Base-by-base conservation (phyloP, 2,329 filamentous ascomycete species). In the Xylaria sp. region DNA sequence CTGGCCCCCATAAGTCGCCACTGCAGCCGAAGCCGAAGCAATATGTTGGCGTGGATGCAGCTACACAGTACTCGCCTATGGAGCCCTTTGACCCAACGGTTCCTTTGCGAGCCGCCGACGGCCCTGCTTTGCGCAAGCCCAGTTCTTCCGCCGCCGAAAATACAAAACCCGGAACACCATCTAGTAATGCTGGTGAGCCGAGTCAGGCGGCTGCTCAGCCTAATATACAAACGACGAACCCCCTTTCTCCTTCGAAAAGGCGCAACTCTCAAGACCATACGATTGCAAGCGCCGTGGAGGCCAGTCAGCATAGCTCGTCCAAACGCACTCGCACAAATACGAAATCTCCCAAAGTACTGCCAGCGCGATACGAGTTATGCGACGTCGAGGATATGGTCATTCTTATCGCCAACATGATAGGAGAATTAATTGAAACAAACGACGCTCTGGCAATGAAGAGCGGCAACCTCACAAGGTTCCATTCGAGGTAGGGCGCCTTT, bases 341-440 rank as follows among this genome's bases (percentile, higher is more conserved):
- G 11, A 75, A 73, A 5, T 78, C 81, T 6, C 76, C 81, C 47
- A 88, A 86, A 69, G 67, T 81, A 7, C 69, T 94, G 71, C 89
- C 94, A 0, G 75, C 82, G 61, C 81, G 82, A 68, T 99, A 99
- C 73, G 91, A 96, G 73, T 78, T 86, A 9, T 96, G 91, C 72
- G 80, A 88, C 46, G 84, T 90, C 7, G 89, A 92, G 69, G 92
- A 97, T 72, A 84, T 99, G 71, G 94, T 96, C 34, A 81, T 93
- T 48, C 78, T 99, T 62, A 94, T 99, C 66, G 87, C 92, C 51
- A 91, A 95, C 70, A 97, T 99, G 94, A 82, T 99, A 52, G 88
- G 92, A 74, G 94, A 99, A 75, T 79, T 99, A 52, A 96, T 99
- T 66, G 87, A 90, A 63, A 90, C 93, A 64, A 99, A 99, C 70